phyloP scores from a whole-genome alignment of 371 early-diverging fungal species.

The Encephalitozoon intestinalis region DNA sequence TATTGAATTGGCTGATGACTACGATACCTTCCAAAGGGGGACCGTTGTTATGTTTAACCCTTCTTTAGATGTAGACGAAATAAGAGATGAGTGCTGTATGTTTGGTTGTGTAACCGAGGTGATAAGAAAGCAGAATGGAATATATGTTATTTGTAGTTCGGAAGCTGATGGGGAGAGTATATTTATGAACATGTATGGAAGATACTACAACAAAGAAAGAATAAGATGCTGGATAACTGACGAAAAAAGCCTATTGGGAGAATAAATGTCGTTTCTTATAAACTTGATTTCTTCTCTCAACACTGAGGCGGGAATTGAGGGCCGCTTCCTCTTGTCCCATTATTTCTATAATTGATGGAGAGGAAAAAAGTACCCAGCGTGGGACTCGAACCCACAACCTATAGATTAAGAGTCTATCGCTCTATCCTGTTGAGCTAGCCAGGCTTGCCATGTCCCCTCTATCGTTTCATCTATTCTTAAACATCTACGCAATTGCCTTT shows the following conservation, averaged over 20 bases:
- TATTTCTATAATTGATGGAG: neutral
- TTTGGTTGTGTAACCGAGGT: neutral
- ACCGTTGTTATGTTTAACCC: neutral
- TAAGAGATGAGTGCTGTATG: conserved; percentile 8
- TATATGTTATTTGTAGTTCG: neutral
- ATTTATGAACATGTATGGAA: conserved; percentile 11
- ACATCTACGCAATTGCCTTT: too few species aligned
- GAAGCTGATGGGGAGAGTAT: neutral
- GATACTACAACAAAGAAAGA: neutral
- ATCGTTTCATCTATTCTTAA: neutral
- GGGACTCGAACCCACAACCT: conserved; percentile 58
- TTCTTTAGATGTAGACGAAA: neutral
- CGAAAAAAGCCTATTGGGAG: neutral
- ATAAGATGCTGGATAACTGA: neutral
- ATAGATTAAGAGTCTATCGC: conserved; percentile 58
- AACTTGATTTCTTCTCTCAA: too few species aligned
- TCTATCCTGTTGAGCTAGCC: conserved; percentile 57
- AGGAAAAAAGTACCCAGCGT: conserved; percentile 25
- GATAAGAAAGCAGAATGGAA: neutral
- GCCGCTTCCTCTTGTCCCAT: neutral
- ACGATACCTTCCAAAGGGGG: neutral
- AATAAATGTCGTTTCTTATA: too few species aligned
- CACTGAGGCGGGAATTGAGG: too few species aligned
- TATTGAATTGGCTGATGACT: neutral
- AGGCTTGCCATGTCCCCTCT: conserved; percentile 2